Conservation (phyloP, 345 rosid species). For the Nephelium lappaceum region DNA sequence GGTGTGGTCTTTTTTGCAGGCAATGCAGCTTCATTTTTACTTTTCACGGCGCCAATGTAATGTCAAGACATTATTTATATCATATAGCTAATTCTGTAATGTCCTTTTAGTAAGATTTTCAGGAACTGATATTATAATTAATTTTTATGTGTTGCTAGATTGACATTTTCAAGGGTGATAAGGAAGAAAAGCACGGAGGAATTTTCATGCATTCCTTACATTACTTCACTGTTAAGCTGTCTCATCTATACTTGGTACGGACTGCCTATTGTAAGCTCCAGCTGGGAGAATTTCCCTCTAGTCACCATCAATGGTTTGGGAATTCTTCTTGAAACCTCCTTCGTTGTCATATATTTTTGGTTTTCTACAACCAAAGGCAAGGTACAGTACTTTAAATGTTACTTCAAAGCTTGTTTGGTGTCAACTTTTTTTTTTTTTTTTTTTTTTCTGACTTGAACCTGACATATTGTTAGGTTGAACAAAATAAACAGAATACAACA, state of each 20-base stretch:
- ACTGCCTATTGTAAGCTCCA: conserved; percentile 72
- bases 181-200: conserved; percentile 73
- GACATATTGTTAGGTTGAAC: background rate
- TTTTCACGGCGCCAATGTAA: conserved; percentile 76
- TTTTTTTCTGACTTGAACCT: too few relatives aligned
- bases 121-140: too few relatives aligned
- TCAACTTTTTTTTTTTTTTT: too few relatives aligned
- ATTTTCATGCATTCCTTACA: conserved; percentile 83
- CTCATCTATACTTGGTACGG: conserved; percentile 86
- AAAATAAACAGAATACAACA: too few relatives aligned
- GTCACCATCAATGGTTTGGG: conserved; percentile 78
- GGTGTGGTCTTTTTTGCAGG: conserved; percentile 49
- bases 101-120: background rate
- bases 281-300: conserved; percentile 77
- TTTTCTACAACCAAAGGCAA: conserved; percentile 55
- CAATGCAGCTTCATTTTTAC: conserved; percentile 75
- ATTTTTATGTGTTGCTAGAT: conserved; percentile 38
- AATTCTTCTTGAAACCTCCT: conserved; percentile 65
- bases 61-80: background rate
- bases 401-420: background rate
- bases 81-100: background rate
- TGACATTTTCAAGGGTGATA: conserved; percentile 67
- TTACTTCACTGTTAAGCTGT: conserved; percentile 63
- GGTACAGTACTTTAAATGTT: conserved; percentile 38
- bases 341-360: conserved; percentile 58